These are phyloP conservation scores for Barbarea vulgaris DNA, from an alignment of 345 rosid species.

Conservation along the genomic window DNA sequence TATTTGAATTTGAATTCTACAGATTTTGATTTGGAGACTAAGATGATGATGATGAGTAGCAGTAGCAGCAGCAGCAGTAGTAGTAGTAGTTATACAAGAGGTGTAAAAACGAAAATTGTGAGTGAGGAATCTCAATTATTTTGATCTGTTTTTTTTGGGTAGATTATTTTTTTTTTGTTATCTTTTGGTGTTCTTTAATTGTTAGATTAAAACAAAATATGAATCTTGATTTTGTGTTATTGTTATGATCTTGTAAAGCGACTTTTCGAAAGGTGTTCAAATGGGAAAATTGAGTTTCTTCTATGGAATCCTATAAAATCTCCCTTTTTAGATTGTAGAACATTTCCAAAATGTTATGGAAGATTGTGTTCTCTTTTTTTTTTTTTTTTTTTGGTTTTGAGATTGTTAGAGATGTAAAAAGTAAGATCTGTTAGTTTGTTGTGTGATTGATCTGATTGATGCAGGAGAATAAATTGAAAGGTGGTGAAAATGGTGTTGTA, in stretches of 20 bases:
- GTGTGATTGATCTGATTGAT: constrained; percentile 48
- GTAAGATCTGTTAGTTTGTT: neutral
- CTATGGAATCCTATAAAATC: neutral
- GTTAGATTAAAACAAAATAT: neutral
- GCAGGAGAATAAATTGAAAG: constrained; percentile 50
- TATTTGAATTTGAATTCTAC: constrained; percentile 1
- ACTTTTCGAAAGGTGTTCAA: neutral
- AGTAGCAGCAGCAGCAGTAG: neutral
- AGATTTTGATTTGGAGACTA: constrained; percentile 22
- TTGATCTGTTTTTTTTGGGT: neutral
- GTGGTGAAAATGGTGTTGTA: constrained; percentile 46
- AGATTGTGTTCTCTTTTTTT: too few species aligned
- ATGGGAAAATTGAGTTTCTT: neutral
- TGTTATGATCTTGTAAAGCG: constrained; percentile 2
- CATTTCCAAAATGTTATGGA: too few species aligned
- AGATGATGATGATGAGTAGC: constrained; percentile 18
- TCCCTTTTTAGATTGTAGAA: too few species aligned
- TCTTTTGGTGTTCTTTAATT: neutral
- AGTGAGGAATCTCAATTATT: constrained; percentile 13
- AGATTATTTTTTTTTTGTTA: neutral
- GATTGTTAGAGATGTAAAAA: neutral
- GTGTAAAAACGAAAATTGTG: neutral
- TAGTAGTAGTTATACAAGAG: constrained; percentile 2
- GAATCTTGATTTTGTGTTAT: too few species aligned
- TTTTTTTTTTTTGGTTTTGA: neutral